Evolutionary conservation across 139 green algal species (phyloP).

Genomic region (Zygnema circumcarinatum): DNA sequence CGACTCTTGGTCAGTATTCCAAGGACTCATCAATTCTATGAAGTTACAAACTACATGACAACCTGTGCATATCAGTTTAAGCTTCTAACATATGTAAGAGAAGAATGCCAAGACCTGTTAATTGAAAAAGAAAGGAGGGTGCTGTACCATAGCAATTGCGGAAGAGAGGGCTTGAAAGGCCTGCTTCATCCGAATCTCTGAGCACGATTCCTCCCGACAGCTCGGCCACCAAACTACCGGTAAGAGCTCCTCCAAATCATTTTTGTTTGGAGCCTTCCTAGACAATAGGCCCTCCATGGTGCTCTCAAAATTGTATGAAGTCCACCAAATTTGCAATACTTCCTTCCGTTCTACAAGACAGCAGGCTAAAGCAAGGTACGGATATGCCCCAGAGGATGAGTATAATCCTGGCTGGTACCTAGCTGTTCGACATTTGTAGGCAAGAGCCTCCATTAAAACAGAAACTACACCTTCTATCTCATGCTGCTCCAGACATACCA

Average conservation of each 20-base stretch:
- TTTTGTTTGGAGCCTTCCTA: conserved; percentile 70
- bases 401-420: neutral
- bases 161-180: conserved; percentile 15
- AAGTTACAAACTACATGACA: too few relatives aligned
- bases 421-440: conserved; percentile 35
- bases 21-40: too few relatives aligned
- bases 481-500: conserved; percentile 48
- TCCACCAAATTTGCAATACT: conserved; percentile 44
- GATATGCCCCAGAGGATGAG: conserved; percentile 32
- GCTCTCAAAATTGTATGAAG: conserved; percentile 20
- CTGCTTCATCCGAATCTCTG: conserved; percentile 54
- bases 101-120: too few relatives aligned
- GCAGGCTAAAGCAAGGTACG: conserved; percentile 53
- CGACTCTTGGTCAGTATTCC: too few relatives aligned
- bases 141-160: conserved; percentile 33
- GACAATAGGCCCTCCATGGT: conserved; percentile 73
- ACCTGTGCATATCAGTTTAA: too few relatives aligned
- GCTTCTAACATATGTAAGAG: too few relatives aligned
- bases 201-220: conserved; percentile 62
- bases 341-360: conserved; percentile 15
- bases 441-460: conserved; percentile 45
- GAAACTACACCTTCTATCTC: conserved; percentile 35
- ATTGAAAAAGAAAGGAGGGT: too few relatives aligned
- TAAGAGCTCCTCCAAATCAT: conserved; percentile 70
- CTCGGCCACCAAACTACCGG: conserved; percentile 74